These are phyloP conservation scores for Vaccinium vitisidaea DNA, from an alignment of 148 eudicot species.

Conservation along the genomic window DNA sequence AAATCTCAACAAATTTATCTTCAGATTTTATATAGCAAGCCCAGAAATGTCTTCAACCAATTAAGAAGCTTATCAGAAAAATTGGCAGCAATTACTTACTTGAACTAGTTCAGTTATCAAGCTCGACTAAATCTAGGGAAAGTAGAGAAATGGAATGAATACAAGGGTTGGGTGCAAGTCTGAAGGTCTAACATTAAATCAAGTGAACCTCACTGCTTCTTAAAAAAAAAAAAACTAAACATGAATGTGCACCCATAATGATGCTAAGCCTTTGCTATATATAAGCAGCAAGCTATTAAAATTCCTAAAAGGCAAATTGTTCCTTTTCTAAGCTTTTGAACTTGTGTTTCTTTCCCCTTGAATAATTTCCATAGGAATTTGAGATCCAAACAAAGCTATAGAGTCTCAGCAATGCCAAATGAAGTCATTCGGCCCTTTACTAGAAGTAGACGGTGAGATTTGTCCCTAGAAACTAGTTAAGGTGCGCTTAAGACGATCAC, in stretches of 20 bases:
- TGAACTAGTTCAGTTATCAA: neutral
- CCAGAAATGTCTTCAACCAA: neutral
- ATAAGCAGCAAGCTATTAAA: neutral
- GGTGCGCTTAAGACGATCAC: neutral
- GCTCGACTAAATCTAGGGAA: neutral
- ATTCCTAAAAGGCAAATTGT: neutral
- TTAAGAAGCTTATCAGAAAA: neutral
- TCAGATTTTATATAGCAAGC: neutral
- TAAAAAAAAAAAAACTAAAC: too few species aligned
- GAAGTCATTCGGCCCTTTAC: neutral
- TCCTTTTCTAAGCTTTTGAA: neutral
- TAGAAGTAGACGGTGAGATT: neutral
- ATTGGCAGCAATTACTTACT: neutral
- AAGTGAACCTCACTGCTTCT: neutral
- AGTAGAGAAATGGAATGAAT: neutral
- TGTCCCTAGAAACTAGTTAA: neutral
- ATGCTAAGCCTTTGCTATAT: neutral
- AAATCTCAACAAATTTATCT: neutral
- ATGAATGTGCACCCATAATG: too few species aligned
- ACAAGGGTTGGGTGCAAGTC: neutral
- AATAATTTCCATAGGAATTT: neutral
- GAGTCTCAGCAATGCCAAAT: neutral
- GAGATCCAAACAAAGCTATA: neutral
- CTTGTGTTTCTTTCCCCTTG: neutral
- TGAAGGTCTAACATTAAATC: neutral